Percentiles rank a stretch among this genome's conserved stretches.
Evolutionary conservation across 1,139 yeast genomes (phyloP).

Genomic region (Suhomyces maxii): DNA sequence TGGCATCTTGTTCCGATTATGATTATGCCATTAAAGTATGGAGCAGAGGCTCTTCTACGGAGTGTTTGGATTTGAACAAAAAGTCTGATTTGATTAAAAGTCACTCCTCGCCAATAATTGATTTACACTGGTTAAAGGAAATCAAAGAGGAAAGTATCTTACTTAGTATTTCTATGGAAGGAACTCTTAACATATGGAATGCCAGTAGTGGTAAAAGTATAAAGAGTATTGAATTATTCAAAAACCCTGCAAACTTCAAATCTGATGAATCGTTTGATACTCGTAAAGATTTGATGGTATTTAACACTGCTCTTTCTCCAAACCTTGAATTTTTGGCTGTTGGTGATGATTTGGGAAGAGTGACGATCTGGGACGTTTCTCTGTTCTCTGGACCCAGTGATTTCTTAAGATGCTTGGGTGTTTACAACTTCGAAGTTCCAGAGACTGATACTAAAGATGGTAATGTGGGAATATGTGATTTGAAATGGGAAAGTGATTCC

Average conservation of each 20-base stretch:
- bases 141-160: slow-evolving; percentile 26
- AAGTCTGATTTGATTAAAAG: slow-evolving; percentile 17
- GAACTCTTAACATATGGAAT: slow-evolving; percentile 71
- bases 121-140: slow-evolving; percentile 49
- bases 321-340: slow-evolving; percentile 51
- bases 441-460: slow-evolving; percentile 10
- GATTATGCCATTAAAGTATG: slow-evolving; percentile 73
- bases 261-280: slow-evolving; percentile 23
- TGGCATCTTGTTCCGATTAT: slow-evolving; percentile 71
- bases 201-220: slow-evolving; percentile 38
- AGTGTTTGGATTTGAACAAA: slow-evolving; percentile 31
- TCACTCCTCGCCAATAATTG: slow-evolving; percentile 59
- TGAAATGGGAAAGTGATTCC: slow-evolving; percentile 44
- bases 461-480: slow-evolving; percentile 38
- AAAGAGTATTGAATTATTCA: slow-evolving; percentile 27
- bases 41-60: slow-evolving; percentile 61
- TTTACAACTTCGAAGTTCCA: slow-evolving; percentile 19
- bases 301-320: slow-evolving; percentile 54
- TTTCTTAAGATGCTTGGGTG: slow-evolving; percentile 26
- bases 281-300: slow-evolving; percentile 52
- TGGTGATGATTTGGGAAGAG: slow-evolving; percentile 63
- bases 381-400: slow-evolving; percentile 14
- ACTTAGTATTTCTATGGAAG: slow-evolving; percentile 61
- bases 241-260: slow-evolving; percentile 23
- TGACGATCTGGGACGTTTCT: slow-evolving; percentile 53